Evolutionary conservation across 176 grass and related monocot genomes (phyloP), one percentile per base, ranked within the genome.

Genomic region (Oryza officinalis): DNA sequence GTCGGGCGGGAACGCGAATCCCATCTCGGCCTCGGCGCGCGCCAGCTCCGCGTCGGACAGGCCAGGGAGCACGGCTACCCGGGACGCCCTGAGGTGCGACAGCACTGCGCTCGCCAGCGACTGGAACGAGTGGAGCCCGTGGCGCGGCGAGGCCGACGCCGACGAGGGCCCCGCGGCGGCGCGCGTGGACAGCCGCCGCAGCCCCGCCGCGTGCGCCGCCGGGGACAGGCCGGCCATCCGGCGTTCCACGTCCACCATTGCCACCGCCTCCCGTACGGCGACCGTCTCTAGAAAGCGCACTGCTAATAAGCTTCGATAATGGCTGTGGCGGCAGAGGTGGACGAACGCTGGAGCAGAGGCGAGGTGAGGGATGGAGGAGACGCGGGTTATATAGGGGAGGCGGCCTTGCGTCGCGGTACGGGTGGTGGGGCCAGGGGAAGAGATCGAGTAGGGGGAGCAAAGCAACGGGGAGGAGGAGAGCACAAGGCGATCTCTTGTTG

Each of bases 1-100:
- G 89, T 98, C 96, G 0, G 96, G 96, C 22, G 93, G 96, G 85
- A 98, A 98, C 18, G 87, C 81, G 89, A 98, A 94, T 0, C 87
- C 89, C 28, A 98, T 41, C 76, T 91, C 89, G 43, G 96, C 93
- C 81, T 99, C 96, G 3, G 86, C 80, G 23, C 92, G 91, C 22
- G 87, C 74, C 28, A 96, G 44, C 89, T 99, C 91, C 4, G 78
- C 15, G 32, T 99, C 97, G 0, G 91, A 60, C 14, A 99, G 91
- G 4, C 93, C 93, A 2, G 89, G 88, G 9, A 76, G 85, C 70
- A 95, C 20, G 63, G 74, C 23, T 22, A 99, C 87, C 17, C 89
- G 87, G 30, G 83, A 84, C 3, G 84, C 54, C 22, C 86, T 82
- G 71, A 99, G 97, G 87, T 91, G 91, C 23, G 87, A 64, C 65